Conservation (phyloP, 371 early-diverging fungal genomes). For the Mortierella sp. region DNA sequence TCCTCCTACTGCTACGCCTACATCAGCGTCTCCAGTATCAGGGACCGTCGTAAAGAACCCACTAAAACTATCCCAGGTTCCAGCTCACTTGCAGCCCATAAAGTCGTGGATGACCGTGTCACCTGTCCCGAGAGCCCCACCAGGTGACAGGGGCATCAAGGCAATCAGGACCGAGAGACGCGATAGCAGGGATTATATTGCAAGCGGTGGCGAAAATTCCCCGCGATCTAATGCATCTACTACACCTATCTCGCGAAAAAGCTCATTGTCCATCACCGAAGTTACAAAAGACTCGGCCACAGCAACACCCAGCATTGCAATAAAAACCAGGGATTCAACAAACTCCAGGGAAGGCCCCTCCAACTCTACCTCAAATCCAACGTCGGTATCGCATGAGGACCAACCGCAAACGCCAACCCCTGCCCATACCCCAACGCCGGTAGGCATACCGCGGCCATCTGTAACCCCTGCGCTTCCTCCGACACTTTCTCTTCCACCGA, state of each 20-base stretch:
- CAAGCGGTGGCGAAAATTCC: slow-evolving; percentile 7
- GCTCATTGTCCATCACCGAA: slow-evolving; percentile 21
- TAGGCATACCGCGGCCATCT: slow-evolving; percentile 9
- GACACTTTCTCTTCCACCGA: neutral
- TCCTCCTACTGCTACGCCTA: neutral
- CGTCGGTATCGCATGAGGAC: slow-evolving; percentile 15
- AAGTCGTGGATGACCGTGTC: slow-evolving; percentile 55
- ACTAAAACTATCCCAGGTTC: slow-evolving; percentile 45
- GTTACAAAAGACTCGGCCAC: slow-evolving; percentile 13
- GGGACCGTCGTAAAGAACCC: slow-evolving; percentile 21
- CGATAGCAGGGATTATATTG: slow-evolving; percentile 17
- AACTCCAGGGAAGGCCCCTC: neutral
- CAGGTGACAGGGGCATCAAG: slow-evolving; percentile 20
- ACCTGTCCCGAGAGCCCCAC: slow-evolving; percentile 29
- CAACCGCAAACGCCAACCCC: slow-evolving; percentile 39
- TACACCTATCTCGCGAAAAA: slow-evolving; percentile 27
- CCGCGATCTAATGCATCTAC: slow-evolving; percentile 6
- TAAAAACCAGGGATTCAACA: neutral
- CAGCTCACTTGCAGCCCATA: slow-evolving; percentile 37
- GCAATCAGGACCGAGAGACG: slow-evolving; percentile 14
- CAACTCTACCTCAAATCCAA: neutral
- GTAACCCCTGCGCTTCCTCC: slow-evolving; percentile 9
- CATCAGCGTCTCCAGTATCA: slow-evolving; percentile 5
- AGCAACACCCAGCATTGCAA: neutral
- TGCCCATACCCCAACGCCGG: slow-evolving; percentile 32